Conservation (phyloP, 2,329 filamentous ascomycete species). For the Hypoxylon sp. region DNA sequence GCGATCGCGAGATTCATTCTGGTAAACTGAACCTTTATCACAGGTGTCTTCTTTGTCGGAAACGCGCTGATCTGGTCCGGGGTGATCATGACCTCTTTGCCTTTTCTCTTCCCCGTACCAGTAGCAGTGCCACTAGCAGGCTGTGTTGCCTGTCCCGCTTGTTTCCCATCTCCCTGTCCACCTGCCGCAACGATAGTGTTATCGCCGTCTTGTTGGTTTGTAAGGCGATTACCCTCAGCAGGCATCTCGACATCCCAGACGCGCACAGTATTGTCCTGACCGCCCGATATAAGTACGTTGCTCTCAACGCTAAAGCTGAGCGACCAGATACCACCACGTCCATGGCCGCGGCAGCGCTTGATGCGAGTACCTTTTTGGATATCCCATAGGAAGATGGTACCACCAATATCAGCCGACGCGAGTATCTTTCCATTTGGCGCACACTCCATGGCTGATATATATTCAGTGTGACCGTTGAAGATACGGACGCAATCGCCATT, state of each 20-base stretch:
- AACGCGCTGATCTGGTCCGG: constrained; percentile 96
- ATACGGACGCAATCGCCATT: constrained; percentile 90
- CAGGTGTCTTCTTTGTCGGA: constrained; percentile 94
- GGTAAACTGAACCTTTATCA: constrained; percentile 94
- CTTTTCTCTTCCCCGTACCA: constrained; percentile 76
- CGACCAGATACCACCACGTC: constrained; percentile 93
- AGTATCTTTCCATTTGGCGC: constrained; percentile 89
- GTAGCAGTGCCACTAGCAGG: constrained; percentile 53
- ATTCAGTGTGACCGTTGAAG: constrained; percentile 91
- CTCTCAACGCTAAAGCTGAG: constrained; percentile 95
- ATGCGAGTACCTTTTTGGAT: constrained; percentile 86
- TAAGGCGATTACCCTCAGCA: constrained; percentile 67
- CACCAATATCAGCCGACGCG: constrained; percentile 90
- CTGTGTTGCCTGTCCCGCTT: constrained; percentile 51
- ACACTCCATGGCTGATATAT: constrained; percentile 87
- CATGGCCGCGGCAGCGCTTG: constrained; percentile 95
- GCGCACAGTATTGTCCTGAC: constrained; percentile 91
- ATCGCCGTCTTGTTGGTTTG: constrained; percentile 58
- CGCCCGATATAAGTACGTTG: constrained; percentile 88
- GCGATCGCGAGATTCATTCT: constrained; percentile 95
- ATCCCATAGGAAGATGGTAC: constrained; percentile 96
- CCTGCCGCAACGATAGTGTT: constrained; percentile 61
- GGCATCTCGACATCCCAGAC: constrained; percentile 91
- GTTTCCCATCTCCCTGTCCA: constrained; percentile 60
- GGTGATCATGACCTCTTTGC: constrained; percentile 90